Conservation (phyloP, 768 basidiomycete genomes). For the Leucocoprinus sp. region DNA sequence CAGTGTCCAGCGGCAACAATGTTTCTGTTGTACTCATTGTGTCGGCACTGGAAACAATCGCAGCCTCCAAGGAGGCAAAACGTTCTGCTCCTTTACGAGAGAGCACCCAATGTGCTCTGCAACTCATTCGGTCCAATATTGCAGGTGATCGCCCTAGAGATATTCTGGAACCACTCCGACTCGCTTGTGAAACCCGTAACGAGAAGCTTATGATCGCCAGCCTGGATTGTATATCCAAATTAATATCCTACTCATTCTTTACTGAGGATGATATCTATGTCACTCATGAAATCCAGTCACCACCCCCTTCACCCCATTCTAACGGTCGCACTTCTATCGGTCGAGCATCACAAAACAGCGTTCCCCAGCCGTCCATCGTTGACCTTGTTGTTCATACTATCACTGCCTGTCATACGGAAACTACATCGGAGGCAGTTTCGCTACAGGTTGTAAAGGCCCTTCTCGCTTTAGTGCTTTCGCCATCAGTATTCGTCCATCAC, state of each 20-base stretch:
- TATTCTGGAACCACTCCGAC: conserved; percentile 90
- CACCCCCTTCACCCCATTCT: conserved; percentile 66
- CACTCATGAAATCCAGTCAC: conserved; percentile 48
- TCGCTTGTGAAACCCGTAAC: conserved; percentile 92
- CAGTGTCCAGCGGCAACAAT: conserved; percentile 58
- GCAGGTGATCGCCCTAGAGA: conserved; percentile 75
- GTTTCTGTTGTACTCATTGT: conserved; percentile 77
- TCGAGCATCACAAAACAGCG: conserved; percentile 36
- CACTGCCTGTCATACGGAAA: conserved; percentile 83
- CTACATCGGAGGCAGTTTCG: conserved; percentile 83
- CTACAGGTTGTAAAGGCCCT: conserved; percentile 96
- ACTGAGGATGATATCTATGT: conserved; percentile 47
- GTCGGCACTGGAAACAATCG: conserved; percentile 80
- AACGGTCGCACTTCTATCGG: conserved; percentile 31
- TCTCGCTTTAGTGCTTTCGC: conserved; percentile 80
- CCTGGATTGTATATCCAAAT: conserved; percentile 94
- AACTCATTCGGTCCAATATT: conserved; percentile 68
- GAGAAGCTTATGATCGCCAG: conserved; percentile 96
- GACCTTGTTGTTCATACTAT: conserved; percentile 94
- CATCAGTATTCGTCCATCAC: conserved; percentile 86
- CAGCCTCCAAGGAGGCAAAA: conserved; percentile 82
- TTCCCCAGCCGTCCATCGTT: conserved; percentile 69
- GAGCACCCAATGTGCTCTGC: conserved; percentile 72
- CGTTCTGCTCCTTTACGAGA: conserved; percentile 77
- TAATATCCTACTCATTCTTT: conserved; percentile 97